These are phyloP conservation scores for Aspergillaceae sp. DNA, from an alignment of 2,329 filamentous ascomycete species.

Conservation along the genomic window DNA sequence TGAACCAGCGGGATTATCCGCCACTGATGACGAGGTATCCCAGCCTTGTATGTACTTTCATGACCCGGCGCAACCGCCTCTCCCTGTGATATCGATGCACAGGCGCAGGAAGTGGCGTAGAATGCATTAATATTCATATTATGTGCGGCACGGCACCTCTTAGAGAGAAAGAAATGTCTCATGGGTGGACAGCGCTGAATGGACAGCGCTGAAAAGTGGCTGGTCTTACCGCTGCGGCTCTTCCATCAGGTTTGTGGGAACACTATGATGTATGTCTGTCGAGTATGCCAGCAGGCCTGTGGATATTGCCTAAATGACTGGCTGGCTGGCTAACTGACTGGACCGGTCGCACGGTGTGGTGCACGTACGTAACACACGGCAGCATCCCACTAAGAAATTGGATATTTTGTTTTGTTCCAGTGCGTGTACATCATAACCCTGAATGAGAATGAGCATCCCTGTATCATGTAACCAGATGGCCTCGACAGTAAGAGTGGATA, in stretches of 20 bases:
- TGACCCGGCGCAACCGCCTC: not conserved
- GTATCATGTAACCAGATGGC: not conserved
- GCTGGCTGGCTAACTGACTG: too few species aligned
- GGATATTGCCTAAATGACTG: too few species aligned
- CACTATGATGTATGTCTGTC: not conserved
- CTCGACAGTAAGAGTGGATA: not conserved
- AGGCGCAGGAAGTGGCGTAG: not conserved
- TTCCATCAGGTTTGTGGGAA: not conserved
- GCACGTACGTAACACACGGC: not conserved
- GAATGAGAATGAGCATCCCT: not conserved
- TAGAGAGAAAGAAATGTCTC: too few species aligned
- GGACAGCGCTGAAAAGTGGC: not conserved
- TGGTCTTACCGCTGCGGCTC: not conserved
- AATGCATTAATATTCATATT: not conserved
- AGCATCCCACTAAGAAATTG: constrained; percentile 1
- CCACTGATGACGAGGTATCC: not conserved
- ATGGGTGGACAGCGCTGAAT: not conserved
- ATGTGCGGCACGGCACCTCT: not conserved
- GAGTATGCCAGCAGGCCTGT: too few species aligned
- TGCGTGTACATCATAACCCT: not conserved
- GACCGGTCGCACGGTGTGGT: not conserved
- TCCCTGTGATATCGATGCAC: not conserved
- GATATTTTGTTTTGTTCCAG: constrained; percentile 1
- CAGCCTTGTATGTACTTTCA: not conserved
- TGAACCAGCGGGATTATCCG: not conserved